Base-by-base conservation (phyloP, 169 alveolate species). In the Plasmodium vivax region DNA sequence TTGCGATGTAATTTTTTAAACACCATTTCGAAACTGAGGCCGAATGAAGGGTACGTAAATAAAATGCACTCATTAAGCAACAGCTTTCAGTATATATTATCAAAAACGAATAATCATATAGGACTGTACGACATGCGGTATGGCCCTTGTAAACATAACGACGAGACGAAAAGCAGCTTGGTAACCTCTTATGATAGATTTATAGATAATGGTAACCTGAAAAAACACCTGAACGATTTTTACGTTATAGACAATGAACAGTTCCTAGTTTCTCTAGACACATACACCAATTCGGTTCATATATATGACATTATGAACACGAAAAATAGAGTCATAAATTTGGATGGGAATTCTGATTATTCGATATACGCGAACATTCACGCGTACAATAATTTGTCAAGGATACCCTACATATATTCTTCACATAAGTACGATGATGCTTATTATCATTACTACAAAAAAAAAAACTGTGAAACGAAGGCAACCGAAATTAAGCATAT, bases 51-150 rank as follows among this genome's bases (percentile, higher is more conserved):
- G 16, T 84, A 74, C 62, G 93, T 85, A 79, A 92, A 81, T 92
- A 92, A 92, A 85, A 81, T 85, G 68, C 79, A 92, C 84, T 71
- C 93, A 80, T 77, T 85, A 85, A 92, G 36, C 74, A 95, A 82
- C 72, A 95, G 71, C 58, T 92, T 74, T 90, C 95, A 95, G 85
- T 94, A 93, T 80, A 81, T 54, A 45, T 90, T 93, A 92, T 87
- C 95, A 74, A 88, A 74, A 56, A 74, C 94, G 32, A 81, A 85
- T 83, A 93, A 93, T 68, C 94, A 95, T 83, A 95, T 94, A 82
- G 93, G 93, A 23, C 84, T 92, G 30, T 87, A 92, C 45, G 93
- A 84, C 88, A 85, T 83, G 85, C 92, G 93, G n/a, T 85, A 80
- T 34, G 27, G 80, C 56, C 68, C 83, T 54, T 83, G 81, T 41